phyloP scores from a whole-genome alignment of 1,139 yeast genomes.

The Lodderomyces jiufengensis region DNA sequence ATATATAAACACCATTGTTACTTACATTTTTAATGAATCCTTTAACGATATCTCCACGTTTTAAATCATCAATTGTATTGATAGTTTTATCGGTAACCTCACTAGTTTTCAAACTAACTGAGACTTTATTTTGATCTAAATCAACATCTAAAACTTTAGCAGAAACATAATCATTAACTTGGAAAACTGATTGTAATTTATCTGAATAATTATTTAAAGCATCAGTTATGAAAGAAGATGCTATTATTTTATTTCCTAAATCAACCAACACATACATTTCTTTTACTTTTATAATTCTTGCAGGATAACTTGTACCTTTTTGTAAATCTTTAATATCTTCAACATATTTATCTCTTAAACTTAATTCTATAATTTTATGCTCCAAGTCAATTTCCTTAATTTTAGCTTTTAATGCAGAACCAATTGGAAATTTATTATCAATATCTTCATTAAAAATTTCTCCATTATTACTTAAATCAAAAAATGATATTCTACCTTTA shows the following conservation, averaged over 20 bases:
- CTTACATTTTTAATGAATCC: conserved; percentile 78
- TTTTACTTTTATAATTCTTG: conserved; percentile 59
- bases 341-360: conserved; percentile 46
- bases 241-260: conserved; percentile 58
- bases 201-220: conserved; percentile 69
- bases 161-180: conserved; percentile 54
- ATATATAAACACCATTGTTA: conserved; percentile 75
- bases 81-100: conserved; percentile 54
- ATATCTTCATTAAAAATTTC: conserved; percentile 43
- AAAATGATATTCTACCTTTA: conserved; percentile 63
- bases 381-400: conserved; percentile 55
- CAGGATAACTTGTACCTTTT: conserved; percentile 62
- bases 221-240: conserved; percentile 71
- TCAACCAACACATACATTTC: conserved; percentile 65
- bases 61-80: conserved; percentile 50
- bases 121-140: conserved; percentile 51
- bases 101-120: conserved; percentile 57
- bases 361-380: conserved; percentile 48
- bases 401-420: conserved; percentile 61
- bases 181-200: conserved; percentile 50
- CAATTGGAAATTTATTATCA: conserved; percentile 60
- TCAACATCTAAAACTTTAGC: conserved; percentile 63
- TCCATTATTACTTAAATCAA: conserved; percentile 63
- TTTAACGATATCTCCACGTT: conserved; percentile 67
- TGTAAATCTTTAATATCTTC: conserved; percentile 47